Evolutionary conservation across 352 stramenopile genomes (phyloP).

Genomic region (Halophytophthora batemanensis): DNA sequence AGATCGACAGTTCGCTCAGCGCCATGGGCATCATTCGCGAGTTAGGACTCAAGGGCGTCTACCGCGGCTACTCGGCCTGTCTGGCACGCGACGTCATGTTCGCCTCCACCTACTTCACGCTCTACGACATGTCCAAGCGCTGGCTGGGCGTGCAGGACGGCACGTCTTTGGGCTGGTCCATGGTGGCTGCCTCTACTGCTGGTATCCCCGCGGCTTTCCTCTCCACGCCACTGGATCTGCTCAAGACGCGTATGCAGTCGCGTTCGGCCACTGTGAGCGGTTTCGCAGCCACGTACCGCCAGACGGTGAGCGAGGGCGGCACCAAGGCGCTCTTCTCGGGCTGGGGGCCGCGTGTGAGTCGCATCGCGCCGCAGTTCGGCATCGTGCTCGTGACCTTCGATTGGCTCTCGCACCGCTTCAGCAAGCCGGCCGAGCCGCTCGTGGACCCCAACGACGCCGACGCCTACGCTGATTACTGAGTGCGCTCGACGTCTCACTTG

Average conservation of each 20-base stretch:
- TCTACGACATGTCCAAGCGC: conserved; percentile 76
- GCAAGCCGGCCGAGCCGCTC: conserved; percentile 5
- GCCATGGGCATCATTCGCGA: conserved; percentile 53
- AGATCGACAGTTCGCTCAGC: conserved; percentile 72
- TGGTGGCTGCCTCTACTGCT: conserved; percentile 62
- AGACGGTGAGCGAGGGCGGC: conserved; percentile 52
- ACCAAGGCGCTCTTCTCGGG: conserved; percentile 56
- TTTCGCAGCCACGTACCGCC: conserved; percentile 51
- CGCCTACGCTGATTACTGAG: conserved; percentile 33
- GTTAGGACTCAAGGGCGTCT: conserved; percentile 58
- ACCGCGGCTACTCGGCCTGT: conserved; percentile 72
- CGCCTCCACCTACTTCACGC: conserved; percentile 74
- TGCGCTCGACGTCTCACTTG: not conserved
- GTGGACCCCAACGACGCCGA: conserved; percentile 25
- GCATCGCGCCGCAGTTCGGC: conserved; percentile 79
- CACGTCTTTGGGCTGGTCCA: conserved; percentile 66
- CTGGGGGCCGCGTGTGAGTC: conserved; percentile 65
- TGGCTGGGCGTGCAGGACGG: conserved; percentile 60
- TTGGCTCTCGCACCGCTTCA: conserved; percentile 72
- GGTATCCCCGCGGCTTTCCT: conserved; percentile 75
- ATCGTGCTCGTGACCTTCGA: conserved; percentile 82
- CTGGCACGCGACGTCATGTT: conserved; percentile 73
- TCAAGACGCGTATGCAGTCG: conserved; percentile 84
- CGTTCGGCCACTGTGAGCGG: conserved; percentile 36
- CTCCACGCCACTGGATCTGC: conserved; percentile 69